phyloP scores from a whole-genome alignment of 2,329 filamentous ascomycete species.

The Cordyceps farinosa region DNA sequence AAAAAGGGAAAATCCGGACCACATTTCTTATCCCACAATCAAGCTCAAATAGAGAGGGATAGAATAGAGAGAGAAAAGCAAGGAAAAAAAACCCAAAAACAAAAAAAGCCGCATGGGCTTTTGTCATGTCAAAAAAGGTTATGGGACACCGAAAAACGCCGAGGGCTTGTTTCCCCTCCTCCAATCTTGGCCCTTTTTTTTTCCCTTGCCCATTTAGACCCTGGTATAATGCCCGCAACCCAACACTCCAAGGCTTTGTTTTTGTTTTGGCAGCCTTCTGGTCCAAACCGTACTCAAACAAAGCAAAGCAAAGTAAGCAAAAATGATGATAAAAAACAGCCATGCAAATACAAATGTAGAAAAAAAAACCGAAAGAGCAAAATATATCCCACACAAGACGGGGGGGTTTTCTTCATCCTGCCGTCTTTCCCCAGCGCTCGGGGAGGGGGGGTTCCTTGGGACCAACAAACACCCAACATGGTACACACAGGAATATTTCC shows the following conservation, averaged over 20 bases:
- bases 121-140: not conserved
- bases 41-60: not conserved
- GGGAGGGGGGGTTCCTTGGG: not conserved
- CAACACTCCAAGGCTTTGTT: not conserved
- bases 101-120: not conserved
- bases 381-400: not conserved
- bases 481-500: not conserved
- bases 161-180: not conserved
- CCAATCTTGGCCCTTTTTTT: not conserved
- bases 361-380: not conserved
- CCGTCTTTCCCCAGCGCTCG: too few relatives aligned
- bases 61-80: too few relatives aligned
- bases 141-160: not conserved
- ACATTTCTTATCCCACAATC: not conserved
- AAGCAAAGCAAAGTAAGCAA: not conserved
- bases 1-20: not conserved
- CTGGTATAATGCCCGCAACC: constrained; percentile 2
- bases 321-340: not conserved
- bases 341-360: not conserved
- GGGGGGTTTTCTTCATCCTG: not conserved
- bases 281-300: not conserved
- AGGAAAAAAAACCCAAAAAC: not conserved
- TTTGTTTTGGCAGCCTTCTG: not conserved
- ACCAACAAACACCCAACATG: not conserved
- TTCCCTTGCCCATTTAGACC: not conserved